A percentile compares a stretch with the other conserved stretches of the same genome.
phyloP scores from a whole-genome alignment of 352 stramenopile genomes.

The Pythium rishiriense region DNA sequence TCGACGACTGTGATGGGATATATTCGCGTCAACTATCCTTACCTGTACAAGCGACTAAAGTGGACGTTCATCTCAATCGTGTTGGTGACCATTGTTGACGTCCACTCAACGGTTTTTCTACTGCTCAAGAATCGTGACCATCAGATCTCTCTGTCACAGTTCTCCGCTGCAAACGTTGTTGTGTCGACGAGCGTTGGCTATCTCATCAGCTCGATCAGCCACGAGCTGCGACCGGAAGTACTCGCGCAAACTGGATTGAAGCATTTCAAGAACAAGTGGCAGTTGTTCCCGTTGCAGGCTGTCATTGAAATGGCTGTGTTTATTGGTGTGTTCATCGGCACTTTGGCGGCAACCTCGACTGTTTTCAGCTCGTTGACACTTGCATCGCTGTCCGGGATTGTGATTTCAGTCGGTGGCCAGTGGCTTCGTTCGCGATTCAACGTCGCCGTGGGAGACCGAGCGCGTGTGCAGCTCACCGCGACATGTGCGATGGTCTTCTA shows the following conservation, averaged over 20 bases:
- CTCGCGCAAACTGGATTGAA: constrained; percentile 50
- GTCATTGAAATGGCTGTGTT: constrained; percentile 77
- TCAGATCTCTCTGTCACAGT: constrained; percentile 65
- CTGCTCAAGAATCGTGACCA: constrained; percentile 46
- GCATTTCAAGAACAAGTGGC: constrained; percentile 76
- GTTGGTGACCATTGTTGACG: constrained; percentile 61
- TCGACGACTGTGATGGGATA: constrained; percentile 30
- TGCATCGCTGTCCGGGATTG: constrained; percentile 67
- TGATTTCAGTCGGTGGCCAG: constrained; percentile 73
- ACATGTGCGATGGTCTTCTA: constrained; percentile 79
- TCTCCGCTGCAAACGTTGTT: constrained; percentile 72
- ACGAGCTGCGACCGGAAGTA: constrained; percentile 59
- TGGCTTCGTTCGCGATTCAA: constrained; percentile 64
- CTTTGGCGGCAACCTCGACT: constrained; percentile 68
- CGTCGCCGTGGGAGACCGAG: constrained; percentile 52
- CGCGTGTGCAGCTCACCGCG: constrained; percentile 59
- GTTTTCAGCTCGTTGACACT: constrained; percentile 77
- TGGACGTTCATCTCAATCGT: constrained; percentile 81
- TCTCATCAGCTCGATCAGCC: constrained; percentile 60
- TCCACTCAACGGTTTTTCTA: constrained; percentile 60
- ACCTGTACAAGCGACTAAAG: constrained; percentile 72
- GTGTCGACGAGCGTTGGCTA: constrained; percentile 65
- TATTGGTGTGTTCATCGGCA: constrained; percentile 71
- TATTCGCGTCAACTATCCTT: constrained; percentile 39
- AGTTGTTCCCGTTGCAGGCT: constrained; percentile 71